A percentile compares a stretch with the other conserved stretches of the same genome.
phyloP scores from a whole-genome alignment of 768 basidiomycete species.

The Tricholoma furcatifolium region DNA sequence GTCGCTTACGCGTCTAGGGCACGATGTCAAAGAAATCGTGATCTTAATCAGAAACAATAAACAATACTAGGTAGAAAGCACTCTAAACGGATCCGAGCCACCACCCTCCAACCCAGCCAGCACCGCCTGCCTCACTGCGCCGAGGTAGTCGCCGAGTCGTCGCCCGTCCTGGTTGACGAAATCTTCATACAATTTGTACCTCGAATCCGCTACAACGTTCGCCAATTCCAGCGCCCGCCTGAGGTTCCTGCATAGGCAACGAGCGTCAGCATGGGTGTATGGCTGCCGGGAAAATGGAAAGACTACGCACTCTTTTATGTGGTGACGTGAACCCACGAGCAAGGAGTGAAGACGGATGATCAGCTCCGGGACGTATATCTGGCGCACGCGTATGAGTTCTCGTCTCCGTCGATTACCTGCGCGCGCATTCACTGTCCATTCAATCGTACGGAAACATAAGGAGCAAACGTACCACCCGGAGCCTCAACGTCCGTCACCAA shows the following conservation, averaged over 20 bases:
- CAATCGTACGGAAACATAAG: too few species aligned
- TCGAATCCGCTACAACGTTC: constrained; percentile 86
- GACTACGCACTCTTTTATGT: constrained; percentile 68
- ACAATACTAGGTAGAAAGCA: constrained; percentile 20
- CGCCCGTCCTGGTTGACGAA: constrained; percentile 66
- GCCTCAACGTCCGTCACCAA: constrained; percentile 54
- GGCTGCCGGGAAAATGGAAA: background rate
- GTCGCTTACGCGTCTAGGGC: too few species aligned
- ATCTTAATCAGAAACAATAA: too few species aligned
- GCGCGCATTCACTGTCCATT: constrained; percentile 8
- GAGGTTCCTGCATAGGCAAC: constrained; percentile 55
- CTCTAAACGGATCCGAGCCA: constrained; percentile 74
- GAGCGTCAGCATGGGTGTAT: background rate
- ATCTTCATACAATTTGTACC: constrained; percentile 83
- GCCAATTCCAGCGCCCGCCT: constrained; percentile 72
- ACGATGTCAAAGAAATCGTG: too few species aligned
- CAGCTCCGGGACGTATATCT: constrained; percentile 88
- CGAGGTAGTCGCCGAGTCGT: constrained; percentile 70
- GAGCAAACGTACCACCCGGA: constrained; percentile 37
- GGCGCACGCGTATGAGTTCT: constrained; percentile 80
- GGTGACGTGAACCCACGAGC: constrained; percentile 59
- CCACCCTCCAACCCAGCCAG: constrained; percentile 71
- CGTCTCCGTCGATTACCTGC: constrained; percentile 52
- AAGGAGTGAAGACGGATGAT: constrained; percentile 81
- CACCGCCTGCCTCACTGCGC: constrained; percentile 67